Evolutionary conservation across 208 protist species (phyloP), one percentile per base, ranked within the genome.

Genomic region (Tritrichomonas musculus): DNA sequence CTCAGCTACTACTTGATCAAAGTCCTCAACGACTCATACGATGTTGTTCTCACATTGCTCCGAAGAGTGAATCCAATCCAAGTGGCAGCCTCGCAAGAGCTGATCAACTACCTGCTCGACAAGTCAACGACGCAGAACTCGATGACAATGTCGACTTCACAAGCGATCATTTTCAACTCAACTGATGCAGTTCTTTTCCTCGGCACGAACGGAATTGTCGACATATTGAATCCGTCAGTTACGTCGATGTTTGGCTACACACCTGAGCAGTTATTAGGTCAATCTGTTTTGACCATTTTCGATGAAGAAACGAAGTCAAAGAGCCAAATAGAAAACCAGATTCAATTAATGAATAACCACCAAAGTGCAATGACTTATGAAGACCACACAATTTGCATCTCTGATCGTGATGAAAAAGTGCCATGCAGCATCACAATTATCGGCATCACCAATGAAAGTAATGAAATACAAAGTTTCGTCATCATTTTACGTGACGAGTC

Each of bases 231-330:
- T 39, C 25, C 11, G 0, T 49, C 77, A 33, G 41, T 88, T 3
- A 39, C 41, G 9, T 39, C 13, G 13, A n/a, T 39, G 1, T 53
- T 88, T 39, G 77, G 77, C 20, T 88, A 60, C n/a, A 57, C 41
- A 53, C 22, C 39, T 36, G 77, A 88, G 2, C 77, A 88, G 57
- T 33, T 88, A 14, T 88, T 88, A 88, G 77, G 77, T 57, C 77
- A 88, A 88, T 44, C 20, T 27, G 39, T 88, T 88, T 0, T 22
- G 20, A 53, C 20, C 1, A 57, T 88, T 0, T 88, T 88, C 20
- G 11, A 9, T 39, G 27, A 20, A 41, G 77, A 88, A 20, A 20
- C 25, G 33, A n/a, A 55, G 33, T 8, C 41, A 57, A n/a, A n/a
- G n/a, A n/a, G n/a, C n/a, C 33, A 25, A 36, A 88, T 88, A 20